phyloP scores from a whole-genome alignment of 2,329 filamentous ascomycete genomes.

The Cladosporium sp. region DNA sequence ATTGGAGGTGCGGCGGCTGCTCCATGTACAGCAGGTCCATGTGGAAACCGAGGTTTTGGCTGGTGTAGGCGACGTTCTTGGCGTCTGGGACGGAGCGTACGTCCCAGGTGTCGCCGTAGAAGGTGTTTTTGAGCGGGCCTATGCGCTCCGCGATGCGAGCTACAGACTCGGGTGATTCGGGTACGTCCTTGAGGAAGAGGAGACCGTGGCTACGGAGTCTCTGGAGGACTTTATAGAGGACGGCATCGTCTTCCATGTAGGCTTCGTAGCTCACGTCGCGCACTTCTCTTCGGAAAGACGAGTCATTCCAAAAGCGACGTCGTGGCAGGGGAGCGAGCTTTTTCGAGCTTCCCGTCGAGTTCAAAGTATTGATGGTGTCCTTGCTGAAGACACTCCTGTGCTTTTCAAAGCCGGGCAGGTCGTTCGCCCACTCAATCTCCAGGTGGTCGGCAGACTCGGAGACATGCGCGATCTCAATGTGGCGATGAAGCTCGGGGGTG shows the following conservation, averaged over 20 bases:
- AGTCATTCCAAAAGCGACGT: slow-evolving; percentile 40
- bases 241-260: slow-evolving; percentile 59
- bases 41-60: slow-evolving; percentile 75
- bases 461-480: slow-evolving; percentile 39
- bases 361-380: background rate
- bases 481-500: slow-evolving; percentile 56
- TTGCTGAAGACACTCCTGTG: slow-evolving; percentile 25
- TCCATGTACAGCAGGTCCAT: slow-evolving; percentile 88
- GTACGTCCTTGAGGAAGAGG: slow-evolving; percentile 71
- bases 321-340: slow-evolving; percentile 5
- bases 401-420: slow-evolving; percentile 42
- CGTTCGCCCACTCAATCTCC: slow-evolving; percentile 53
- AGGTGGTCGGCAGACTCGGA: slow-evolving; percentile 25
- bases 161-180: slow-evolving; percentile 51
- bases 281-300: slow-evolving; percentile 45
- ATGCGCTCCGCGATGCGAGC: slow-evolving; percentile 65
- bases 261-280: slow-evolving; percentile 62
- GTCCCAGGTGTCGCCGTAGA: slow-evolving; percentile 89
- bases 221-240: slow-evolving; percentile 58
- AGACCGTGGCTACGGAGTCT: slow-evolving; percentile 65
- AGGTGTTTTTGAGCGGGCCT: slow-evolving; percentile 75
- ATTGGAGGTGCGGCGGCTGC: slow-evolving; percentile 73
- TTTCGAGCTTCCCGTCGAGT: background rate
- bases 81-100: slow-evolving; percentile 76
- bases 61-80: slow-evolving; percentile 88